These are phyloP conservation scores for Aureobasidium namibiae DNA, from an alignment of 2,329 filamentous ascomycete genomes.

Conservation along the genomic window DNA sequence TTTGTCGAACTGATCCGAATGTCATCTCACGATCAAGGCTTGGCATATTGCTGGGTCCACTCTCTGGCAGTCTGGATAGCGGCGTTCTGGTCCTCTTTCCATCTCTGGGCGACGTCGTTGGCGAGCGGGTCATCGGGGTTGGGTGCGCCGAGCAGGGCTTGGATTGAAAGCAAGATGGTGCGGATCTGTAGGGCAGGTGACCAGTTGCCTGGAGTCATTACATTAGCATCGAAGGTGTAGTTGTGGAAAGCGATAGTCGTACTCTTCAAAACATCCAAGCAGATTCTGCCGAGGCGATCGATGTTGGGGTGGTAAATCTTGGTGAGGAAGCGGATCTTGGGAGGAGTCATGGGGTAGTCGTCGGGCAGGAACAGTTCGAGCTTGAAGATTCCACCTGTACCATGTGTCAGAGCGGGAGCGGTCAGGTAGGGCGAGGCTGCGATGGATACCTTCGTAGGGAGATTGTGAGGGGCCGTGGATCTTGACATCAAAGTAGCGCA, in stretches of 20 bases:
- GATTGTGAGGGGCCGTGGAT: constrained; percentile 89
- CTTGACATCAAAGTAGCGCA: constrained; percentile 95
- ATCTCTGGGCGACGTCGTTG: constrained; percentile 93
- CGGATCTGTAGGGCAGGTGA: constrained; percentile 95
- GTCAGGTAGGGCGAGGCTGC: not conserved
- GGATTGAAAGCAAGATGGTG: constrained; percentile 97
- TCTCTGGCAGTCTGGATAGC: constrained; percentile 88
- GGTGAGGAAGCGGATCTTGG: constrained; percentile 95
- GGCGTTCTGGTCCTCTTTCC: constrained; percentile 91
- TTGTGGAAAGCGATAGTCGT: constrained; percentile 16
- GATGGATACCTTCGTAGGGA: constrained; percentile 74
- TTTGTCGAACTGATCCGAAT: not conserved
- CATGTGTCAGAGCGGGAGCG: not conserved
- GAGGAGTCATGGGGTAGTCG: constrained; percentile 98
- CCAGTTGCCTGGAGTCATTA: constrained; percentile 90
- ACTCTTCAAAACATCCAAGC: constrained; percentile 96
- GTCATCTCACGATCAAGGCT: constrained; percentile 28
- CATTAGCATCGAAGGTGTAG: constrained; percentile 8
- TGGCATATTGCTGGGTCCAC: constrained; percentile 81
- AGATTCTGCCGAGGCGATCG: constrained; percentile 94
- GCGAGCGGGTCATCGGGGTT: constrained; percentile 98
- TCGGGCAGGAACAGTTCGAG: constrained; percentile 96
- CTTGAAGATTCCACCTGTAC: constrained; percentile 77
- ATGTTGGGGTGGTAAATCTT: constrained; percentile 99
- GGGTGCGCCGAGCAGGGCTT: constrained; percentile 87